A percentile compares a stretch with the other conserved stretches of the same genome.
These are phyloP conservation scores for Pseudogymnoascus destructans DNA, from an alignment of 2,329 filamentous ascomycete genomes.

Conservation along the genomic window DNA sequence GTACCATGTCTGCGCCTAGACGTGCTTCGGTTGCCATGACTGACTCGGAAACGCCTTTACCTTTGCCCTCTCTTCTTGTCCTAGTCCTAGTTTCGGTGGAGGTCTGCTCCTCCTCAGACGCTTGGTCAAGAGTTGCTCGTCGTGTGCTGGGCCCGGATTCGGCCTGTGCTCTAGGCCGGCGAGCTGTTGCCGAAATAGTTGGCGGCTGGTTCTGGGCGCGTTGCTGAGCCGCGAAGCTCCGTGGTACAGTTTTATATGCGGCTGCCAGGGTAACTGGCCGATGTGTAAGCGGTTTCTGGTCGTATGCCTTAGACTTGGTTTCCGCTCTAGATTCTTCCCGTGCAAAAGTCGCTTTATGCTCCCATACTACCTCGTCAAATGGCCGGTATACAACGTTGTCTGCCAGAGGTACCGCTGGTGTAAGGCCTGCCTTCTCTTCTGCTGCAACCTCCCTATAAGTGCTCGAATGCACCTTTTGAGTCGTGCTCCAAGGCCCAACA, in stretches of 20 bases:
- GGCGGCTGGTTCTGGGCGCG: conserved; percentile 41
- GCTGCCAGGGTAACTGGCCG: neutral
- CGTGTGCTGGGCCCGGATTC: neutral
- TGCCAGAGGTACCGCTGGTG: conserved; percentile 47
- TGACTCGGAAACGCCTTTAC: neutral
- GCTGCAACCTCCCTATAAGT: conserved; percentile 51
- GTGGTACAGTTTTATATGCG: conserved; percentile 34
- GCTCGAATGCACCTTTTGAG: conserved; percentile 35
- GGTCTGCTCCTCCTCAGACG: neutral
- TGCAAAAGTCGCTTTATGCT: conserved; percentile 30
- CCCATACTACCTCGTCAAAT: conserved; percentile 46
- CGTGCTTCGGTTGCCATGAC: conserved; percentile 10
- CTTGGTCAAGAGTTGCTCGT: neutral
- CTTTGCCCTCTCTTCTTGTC: conserved; percentile 12
- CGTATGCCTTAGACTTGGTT: neutral
- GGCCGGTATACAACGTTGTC: conserved; percentile 51
- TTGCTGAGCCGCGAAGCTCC: conserved; percentile 56
- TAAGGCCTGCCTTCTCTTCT: conserved; percentile 54
- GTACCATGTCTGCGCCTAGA: conserved; percentile 22
- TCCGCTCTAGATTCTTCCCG: neutral
- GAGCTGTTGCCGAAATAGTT: neutral
- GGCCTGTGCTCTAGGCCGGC: conserved; percentile 3
- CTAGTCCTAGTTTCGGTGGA: neutral
- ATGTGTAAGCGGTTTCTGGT: neutral
- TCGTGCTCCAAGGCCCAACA: conserved; percentile 41